Conservation (phyloP, 1,284 basidiomycete species). For the Heterobasidion annosum region DNA sequence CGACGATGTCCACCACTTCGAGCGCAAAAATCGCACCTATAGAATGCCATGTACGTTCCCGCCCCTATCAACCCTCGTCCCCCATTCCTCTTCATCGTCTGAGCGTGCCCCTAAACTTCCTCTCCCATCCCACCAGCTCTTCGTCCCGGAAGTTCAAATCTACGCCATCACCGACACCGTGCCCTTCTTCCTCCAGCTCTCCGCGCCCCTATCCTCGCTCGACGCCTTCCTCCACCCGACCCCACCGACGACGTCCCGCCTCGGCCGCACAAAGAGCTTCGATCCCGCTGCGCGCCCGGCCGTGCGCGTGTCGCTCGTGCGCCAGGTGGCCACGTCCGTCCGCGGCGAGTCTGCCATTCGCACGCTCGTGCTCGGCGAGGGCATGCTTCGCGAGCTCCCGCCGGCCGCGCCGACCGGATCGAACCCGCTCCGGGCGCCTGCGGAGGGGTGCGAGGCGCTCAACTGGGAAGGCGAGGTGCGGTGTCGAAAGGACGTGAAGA, state of each 20-base stretch:
- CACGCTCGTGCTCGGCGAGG: slow-evolving; percentile 28
- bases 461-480: slow-evolving; percentile 25
- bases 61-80: not conserved
- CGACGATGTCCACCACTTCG: slow-evolving; percentile 27
- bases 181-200: slow-evolving; percentile 56
- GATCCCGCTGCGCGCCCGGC: slow-evolving; percentile 14
- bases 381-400: slow-evolving; percentile 27
- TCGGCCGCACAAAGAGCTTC: slow-evolving; percentile 1
- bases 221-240: slow-evolving; percentile 25
- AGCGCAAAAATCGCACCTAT: slow-evolving; percentile 25
- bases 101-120: not conserved
- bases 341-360: slow-evolving; percentile 22
- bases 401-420: slow-evolving; percentile 15
- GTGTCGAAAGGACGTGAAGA: slow-evolving; percentile 11
- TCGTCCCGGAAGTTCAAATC: slow-evolving; percentile 42
- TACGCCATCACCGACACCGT: slow-evolving; percentile 44
- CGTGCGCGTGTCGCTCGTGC: slow-evolving; percentile 32
- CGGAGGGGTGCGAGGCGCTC: slow-evolving; percentile 11
- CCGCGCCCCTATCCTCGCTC: slow-evolving; percentile 32
- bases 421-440: slow-evolving; percentile 5
- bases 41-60: slow-evolving; percentile 37
- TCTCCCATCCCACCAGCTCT: slow-evolving; percentile 24
- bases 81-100: not conserved
- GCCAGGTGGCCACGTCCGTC: slow-evolving; percentile 27
- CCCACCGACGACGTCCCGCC: slow-evolving; percentile 11